Evolutionary conservation across 805 yeast genomes (phyloP).

Genomic region (Dipodascus albidus): DNA sequence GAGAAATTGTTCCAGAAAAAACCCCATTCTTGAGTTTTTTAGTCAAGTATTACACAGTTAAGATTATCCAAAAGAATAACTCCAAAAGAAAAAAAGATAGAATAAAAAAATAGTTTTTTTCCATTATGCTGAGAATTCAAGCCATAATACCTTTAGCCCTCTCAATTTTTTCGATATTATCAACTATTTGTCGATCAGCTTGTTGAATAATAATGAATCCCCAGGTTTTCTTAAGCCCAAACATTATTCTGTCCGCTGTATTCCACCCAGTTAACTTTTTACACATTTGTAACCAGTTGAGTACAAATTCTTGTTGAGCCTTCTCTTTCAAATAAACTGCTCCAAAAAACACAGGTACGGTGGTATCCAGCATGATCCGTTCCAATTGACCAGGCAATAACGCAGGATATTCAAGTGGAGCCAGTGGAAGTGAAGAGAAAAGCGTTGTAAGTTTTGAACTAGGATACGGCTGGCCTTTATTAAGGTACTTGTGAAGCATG

Average conservation of each 20-base stretch:
- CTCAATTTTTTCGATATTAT: not conserved
- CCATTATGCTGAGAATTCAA: not conserved
- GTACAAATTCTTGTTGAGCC: conserved; percentile 1
- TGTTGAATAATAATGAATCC: not conserved
- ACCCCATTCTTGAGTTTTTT: too few species aligned
- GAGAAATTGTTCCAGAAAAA: too few species aligned
- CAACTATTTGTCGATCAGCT: not conserved
- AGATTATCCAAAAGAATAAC: too few species aligned
- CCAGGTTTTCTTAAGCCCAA: not conserved
- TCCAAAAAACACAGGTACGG: not conserved
- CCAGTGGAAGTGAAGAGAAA: not conserved
- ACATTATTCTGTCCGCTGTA: not conserved
- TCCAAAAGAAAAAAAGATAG: too few species aligned
- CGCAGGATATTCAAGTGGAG: not conserved
- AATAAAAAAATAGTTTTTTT: too few species aligned
- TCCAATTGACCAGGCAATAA: not conserved
- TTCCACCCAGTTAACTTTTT: conserved; percentile 2
- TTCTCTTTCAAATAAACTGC: not conserved
- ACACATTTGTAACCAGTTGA: not conserved
- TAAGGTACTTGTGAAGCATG: not conserved
- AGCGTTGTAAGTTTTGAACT: not conserved
- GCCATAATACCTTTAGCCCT: not conserved
- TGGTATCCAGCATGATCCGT: not conserved
- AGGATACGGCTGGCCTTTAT: not conserved
- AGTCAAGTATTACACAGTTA: too few species aligned